These are phyloP conservation scores for Alternaria gaisen DNA, from an alignment of 2,329 filamentous ascomycete genomes.

Conservation along the genomic window DNA sequence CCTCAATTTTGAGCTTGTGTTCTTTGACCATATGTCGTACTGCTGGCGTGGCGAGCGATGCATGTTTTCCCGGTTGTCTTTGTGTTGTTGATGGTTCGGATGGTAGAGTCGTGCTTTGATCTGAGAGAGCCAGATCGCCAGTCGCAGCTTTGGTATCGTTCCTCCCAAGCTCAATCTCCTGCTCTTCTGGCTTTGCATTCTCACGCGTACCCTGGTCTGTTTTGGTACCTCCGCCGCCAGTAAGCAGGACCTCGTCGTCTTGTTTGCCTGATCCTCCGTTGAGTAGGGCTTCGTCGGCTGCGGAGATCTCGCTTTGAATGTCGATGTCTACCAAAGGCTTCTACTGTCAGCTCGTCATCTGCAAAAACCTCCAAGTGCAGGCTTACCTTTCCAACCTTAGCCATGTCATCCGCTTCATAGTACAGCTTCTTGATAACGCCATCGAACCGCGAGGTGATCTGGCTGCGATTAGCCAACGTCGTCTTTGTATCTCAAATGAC, in stretches of 20 bases:
- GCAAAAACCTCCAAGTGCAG: not conserved
- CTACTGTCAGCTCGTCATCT: conserved; percentile 23
- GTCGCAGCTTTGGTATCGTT: conserved; percentile 46
- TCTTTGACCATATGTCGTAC: conserved; percentile 89
- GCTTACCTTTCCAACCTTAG: conserved; percentile 79
- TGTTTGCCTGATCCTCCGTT: conserved; percentile 46
- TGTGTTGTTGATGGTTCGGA: conserved; percentile 30
- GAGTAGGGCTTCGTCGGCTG: conserved; percentile 62
- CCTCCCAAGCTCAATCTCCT: conserved; percentile 41
- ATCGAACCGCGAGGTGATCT: conserved; percentile 96
- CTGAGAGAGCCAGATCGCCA: conserved; percentile 24
- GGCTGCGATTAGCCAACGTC: conserved; percentile 19
- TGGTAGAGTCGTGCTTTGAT: conserved; percentile 31
- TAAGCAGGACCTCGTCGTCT: conserved; percentile 15
- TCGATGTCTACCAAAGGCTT: conserved; percentile 94
- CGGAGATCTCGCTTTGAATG: conserved; percentile 78
- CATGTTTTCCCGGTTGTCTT: conserved; percentile 67
- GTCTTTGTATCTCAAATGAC: not conserved
- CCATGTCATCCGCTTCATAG: conserved; percentile 96
- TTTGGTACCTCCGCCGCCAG: conserved; percentile 27
- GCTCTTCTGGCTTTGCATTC: conserved; percentile 21
- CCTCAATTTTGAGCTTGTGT: conserved; percentile 76
- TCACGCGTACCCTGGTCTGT: conserved; percentile 24
- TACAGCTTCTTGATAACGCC: conserved; percentile 96
- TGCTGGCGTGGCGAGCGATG: conserved; percentile 86